These are phyloP conservation scores for Mortierella sp. DNA, from an alignment of 371 early-diverging fungal species.

Conservation along the genomic window DNA sequence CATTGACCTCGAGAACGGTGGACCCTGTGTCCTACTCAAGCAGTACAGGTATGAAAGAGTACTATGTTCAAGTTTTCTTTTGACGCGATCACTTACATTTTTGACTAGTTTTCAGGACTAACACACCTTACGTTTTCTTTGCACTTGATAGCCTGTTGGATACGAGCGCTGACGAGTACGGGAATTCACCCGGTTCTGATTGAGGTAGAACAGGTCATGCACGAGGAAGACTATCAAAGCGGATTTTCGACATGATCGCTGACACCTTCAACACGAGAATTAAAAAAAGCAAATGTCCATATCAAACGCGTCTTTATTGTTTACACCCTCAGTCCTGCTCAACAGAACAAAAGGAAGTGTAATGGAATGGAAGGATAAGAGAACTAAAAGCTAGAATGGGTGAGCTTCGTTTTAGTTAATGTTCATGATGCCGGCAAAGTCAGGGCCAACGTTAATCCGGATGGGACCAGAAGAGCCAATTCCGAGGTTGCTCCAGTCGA, in stretches of 20 bases:
- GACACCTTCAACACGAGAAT: too few species aligned
- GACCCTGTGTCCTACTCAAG: constrained; percentile 91
- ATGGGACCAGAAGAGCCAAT: neutral
- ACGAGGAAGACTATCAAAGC: too few species aligned
- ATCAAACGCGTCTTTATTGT: too few species aligned
- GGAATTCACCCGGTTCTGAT: neutral
- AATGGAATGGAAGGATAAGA: neutral
- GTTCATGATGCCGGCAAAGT: constrained; percentile 43
- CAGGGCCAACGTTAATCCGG: constrained; percentile 31
- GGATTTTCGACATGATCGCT: too few species aligned
- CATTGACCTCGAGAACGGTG: constrained; percentile 92
- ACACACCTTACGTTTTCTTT: too few species aligned
- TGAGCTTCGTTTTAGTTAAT: neutral
- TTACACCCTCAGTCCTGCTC: neutral
- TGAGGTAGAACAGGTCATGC: too few species aligned
- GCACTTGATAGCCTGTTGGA: too few species aligned
- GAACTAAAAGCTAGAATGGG: neutral
- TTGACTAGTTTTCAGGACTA: too few species aligned
- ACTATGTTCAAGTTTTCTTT: too few species aligned
- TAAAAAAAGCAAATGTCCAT: too few species aligned
- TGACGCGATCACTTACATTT: too few species aligned
- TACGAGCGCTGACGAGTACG: constrained; percentile 12
- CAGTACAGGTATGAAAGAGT: constrained; percentile 83
- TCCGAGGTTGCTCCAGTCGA: constrained; percentile 32
- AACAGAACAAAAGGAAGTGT: neutral